phyloP scores from a whole-genome alignment of 805 yeast genomes.

The Kurtzmaniella fragi region DNA sequence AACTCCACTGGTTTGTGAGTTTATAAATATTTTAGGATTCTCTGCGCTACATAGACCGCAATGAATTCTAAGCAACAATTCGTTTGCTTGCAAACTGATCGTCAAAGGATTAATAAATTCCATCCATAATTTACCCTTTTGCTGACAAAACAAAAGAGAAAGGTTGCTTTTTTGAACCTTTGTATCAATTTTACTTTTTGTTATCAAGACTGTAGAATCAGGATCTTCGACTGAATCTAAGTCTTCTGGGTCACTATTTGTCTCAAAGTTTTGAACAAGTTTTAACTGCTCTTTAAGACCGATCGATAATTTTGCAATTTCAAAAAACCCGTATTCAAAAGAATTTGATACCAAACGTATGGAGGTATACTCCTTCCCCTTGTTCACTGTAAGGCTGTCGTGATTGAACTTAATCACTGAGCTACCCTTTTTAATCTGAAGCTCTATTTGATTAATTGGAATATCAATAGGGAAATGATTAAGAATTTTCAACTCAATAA shows the following conservation, averaged over 20 bases:
- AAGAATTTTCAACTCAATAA: constrained; percentile 25
- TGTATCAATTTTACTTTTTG: not conserved
- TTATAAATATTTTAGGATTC: constrained; percentile 15
- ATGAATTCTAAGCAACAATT: constrained; percentile 18
- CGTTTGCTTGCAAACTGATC: constrained; percentile 24
- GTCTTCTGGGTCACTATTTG: constrained; percentile 1
- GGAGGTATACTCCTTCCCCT: not conserved
- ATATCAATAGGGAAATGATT: constrained; percentile 24
- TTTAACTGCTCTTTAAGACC: constrained; percentile 13
- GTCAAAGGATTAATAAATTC: constrained; percentile 19
- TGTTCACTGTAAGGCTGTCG: not conserved
- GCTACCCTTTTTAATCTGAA: constrained; percentile 15
- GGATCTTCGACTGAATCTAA: constrained; percentile 3
- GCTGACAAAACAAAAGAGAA: constrained; percentile 11
- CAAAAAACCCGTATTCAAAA: constrained; percentile 32
- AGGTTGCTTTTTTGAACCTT: too few species aligned
- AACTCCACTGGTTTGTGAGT: constrained; percentile 15
- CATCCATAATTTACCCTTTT: constrained; percentile 19
- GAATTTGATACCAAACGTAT: constrained; percentile 17
- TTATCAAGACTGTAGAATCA: not conserved
- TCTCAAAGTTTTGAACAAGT: constrained; percentile 11
- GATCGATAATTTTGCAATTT: constrained; percentile 12
- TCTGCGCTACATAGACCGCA: constrained; percentile 27
- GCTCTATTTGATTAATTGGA: constrained; percentile 14
- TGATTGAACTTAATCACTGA: constrained; percentile 4